Conservation (phyloP, 257 asterid species). For the Solanum medicagineum region DNA sequence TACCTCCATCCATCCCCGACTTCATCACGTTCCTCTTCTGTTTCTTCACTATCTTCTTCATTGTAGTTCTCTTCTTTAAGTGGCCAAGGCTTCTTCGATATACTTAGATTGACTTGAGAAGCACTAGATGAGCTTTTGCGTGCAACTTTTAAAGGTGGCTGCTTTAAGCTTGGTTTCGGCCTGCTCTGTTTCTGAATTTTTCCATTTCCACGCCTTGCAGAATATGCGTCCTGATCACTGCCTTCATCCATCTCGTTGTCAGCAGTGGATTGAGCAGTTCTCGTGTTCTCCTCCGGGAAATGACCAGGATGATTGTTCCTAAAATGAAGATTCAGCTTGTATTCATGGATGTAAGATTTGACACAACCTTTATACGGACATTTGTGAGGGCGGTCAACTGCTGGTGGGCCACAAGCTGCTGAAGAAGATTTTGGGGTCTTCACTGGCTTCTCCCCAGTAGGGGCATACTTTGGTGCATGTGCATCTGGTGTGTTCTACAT, state of each 20-base stretch:
- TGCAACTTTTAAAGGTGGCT: conserved; percentile 65
- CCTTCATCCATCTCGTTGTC: conserved; percentile 67
- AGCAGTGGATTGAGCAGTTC: conserved; percentile 25
- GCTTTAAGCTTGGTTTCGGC: conserved; percentile 64
- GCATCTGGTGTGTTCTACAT: conserved; percentile 41
- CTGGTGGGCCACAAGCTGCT: conserved; percentile 40
- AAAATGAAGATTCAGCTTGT: conserved; percentile 93
- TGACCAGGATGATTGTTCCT: conserved; percentile 91
- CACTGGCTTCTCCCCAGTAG: conserved; percentile 57
- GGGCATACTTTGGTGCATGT: conserved; percentile 28
- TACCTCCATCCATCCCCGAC: conserved; percentile 72
- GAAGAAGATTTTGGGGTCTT: conserved; percentile 53
- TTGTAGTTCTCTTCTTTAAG: conserved; percentile 43
- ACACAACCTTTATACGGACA: conserved; percentile 95
- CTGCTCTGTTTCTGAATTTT: conserved; percentile 56
- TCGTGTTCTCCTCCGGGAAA: conserved; percentile 67
- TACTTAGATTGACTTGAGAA: conserved; percentile 35
- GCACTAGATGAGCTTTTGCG: conserved; percentile 43
- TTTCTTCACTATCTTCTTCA: conserved; percentile 96
- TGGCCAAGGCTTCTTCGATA: conserved; percentile 47
- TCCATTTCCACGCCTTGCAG: conserved; percentile 37
- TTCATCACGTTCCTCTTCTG: conserved; percentile 85
- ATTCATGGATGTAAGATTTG: conserved; percentile 96
- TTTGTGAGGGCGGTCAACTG: conserved; percentile 80
- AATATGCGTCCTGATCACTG: conserved; percentile 66